Percentiles rank a stretch among this genome's conserved stretches.
Conservation (phyloP, 306 rosid species). For the Cucurbita maxima region DNA sequence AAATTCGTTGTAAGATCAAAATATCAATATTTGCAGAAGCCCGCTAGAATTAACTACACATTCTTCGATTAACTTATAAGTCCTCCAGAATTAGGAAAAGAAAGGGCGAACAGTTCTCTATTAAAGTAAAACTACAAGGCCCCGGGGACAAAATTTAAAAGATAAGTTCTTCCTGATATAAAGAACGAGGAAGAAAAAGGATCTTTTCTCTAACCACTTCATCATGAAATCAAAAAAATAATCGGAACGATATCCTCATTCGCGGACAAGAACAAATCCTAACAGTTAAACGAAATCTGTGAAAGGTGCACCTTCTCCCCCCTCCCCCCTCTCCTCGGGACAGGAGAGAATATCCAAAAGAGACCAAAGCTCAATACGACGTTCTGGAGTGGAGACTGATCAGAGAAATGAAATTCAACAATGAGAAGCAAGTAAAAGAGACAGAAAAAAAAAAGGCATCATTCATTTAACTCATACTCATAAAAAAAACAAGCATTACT, state of each 20-base stretch:
- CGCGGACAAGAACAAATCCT: background rate
- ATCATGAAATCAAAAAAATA: background rate
- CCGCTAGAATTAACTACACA: background rate
- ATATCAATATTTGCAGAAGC: background rate
- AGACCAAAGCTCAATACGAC: conserved; percentile 3
- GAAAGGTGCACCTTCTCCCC: background rate
- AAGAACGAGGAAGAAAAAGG: background rate
- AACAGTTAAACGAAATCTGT: background rate
- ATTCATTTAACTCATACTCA: background rate
- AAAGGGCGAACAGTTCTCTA: background rate
- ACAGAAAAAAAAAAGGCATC: background rate
- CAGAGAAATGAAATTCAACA: conserved; percentile 5
- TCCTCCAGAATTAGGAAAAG: background rate
- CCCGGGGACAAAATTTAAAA: background rate
- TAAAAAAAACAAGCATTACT: background rate
- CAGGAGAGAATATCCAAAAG: conserved; percentile 2
- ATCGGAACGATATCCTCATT: background rate
- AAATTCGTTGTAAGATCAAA: background rate
- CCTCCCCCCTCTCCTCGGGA: background rate
- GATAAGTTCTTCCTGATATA: background rate
- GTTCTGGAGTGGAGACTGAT: background rate
- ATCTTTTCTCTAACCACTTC: conserved; percentile 1
- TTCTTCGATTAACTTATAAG: background rate
- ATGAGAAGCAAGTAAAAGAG: background rate
- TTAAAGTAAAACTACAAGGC: background rate